phyloP scores from a whole-genome alignment of 306 rosid species.

The Sindora glabra region DNA sequence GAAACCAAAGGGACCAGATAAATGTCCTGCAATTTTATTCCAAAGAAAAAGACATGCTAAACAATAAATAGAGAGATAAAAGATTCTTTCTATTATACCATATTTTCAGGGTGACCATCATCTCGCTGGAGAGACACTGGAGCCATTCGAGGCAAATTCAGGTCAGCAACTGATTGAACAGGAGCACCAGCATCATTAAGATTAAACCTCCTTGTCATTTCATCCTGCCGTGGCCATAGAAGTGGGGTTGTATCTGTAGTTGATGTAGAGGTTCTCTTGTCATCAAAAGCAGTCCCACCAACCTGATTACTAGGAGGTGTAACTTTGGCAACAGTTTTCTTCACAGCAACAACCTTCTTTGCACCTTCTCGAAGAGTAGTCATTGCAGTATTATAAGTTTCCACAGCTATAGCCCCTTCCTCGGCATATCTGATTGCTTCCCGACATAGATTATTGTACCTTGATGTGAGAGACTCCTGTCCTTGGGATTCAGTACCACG shows the following conservation, averaged over 20 bases:
- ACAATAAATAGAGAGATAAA: background rate
- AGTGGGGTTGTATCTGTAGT: slow-evolving; percentile 45
- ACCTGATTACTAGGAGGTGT: slow-evolving; percentile 40
- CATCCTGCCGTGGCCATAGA: slow-evolving; percentile 61
- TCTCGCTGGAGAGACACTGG: slow-evolving; percentile 62
- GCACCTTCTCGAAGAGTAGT: slow-evolving; percentile 43
- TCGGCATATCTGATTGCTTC: slow-evolving; percentile 56
- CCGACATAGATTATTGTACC: slow-evolving; percentile 46
- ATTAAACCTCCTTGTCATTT: slow-evolving; percentile 42
- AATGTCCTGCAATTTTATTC: background rate
- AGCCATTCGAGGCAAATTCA: slow-evolving; percentile 55
- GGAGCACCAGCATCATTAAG: slow-evolving; percentile 42
- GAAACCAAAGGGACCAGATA: background rate
- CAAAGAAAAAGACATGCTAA: background rate
- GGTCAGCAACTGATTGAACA: slow-evolving; percentile 36
- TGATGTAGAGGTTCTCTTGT: slow-evolving; percentile 34
- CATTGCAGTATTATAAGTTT: slow-evolving; percentile 45
- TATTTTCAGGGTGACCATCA: slow-evolving; percentile 48
- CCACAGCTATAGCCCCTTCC: slow-evolving; percentile 47
- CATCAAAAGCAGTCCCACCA: slow-evolving; percentile 35
- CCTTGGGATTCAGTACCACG: slow-evolving; percentile 30
- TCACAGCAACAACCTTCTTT: slow-evolving; percentile 36
- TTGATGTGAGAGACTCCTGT: slow-evolving; percentile 38
- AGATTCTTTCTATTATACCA: slow-evolving; percentile 20
- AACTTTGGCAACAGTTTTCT: slow-evolving; percentile 44